phyloP scores from a whole-genome alignment of 306 rosid species.

The Acacia crassicarpa region DNA sequence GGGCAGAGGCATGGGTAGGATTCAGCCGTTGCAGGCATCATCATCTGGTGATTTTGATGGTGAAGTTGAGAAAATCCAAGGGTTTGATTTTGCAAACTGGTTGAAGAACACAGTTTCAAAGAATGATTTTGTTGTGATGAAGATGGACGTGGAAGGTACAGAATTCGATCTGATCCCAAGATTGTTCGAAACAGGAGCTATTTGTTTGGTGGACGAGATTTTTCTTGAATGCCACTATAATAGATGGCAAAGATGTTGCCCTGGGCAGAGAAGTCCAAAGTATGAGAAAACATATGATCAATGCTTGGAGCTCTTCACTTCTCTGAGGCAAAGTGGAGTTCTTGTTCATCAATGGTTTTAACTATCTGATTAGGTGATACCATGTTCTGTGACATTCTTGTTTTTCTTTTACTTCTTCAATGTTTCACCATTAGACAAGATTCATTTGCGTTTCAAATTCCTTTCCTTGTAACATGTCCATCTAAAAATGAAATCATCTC shows the following conservation, averaged over 20 bases:
- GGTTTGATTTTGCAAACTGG: conserved; percentile 87
- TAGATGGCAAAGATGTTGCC: conserved; percentile 97
- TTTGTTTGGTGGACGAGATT: conserved; percentile 88
- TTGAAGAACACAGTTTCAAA: conserved; percentile 63
- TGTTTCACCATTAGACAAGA: conserved; percentile 30
- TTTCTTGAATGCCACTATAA: conserved; percentile 96
- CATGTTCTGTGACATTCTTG: conserved; percentile 30
- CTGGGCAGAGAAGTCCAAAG: conserved; percentile 86
- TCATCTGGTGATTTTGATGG: conserved; percentile 42
- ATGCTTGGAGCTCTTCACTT: conserved; percentile 74
- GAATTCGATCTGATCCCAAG: conserved; percentile 89
- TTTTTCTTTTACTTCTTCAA: conserved; percentile 25
- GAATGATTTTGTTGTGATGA: conserved; percentile 96
- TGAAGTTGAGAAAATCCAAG: conserved; percentile 79
- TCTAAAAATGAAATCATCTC: conserved; percentile 43
- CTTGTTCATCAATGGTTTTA: conserved; percentile 99
- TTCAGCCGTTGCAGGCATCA: conserved; percentile 51
- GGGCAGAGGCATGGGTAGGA: conserved; percentile 97
- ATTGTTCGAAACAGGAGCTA: conserved; percentile 83
- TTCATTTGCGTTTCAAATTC: conserved; percentile 22
- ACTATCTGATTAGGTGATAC: conserved; percentile 33
- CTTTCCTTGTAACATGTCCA: conserved; percentile 43
- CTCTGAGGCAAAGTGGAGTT: conserved; percentile 87
- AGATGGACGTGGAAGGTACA: conserved; percentile 98
- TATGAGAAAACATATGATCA: conserved; percentile 80